Conservation (phyloP, 2,329 filamentous ascomycete species). For the Ophiosphaerella herpotricha region DNA sequence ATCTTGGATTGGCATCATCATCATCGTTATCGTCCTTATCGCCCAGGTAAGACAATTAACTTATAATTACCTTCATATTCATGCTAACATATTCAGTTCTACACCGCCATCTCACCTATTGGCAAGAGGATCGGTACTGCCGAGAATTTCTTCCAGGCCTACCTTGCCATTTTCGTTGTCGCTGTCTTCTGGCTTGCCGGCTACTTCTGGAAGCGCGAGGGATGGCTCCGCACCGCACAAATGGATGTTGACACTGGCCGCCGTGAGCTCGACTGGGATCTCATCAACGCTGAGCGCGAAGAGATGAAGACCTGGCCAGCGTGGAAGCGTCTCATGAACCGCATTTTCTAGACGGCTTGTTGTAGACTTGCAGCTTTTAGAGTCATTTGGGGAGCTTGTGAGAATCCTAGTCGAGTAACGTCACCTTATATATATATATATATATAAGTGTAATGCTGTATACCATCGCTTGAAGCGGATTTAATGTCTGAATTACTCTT, state of each 20-base stretch:
- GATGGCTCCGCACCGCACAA: conserved; percentile 62
- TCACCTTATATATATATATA: too few relatives aligned
- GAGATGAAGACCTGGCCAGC: conserved; percentile 57
- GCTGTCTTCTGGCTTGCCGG: conserved; percentile 52
- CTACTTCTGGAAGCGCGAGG: conserved; percentile 67
- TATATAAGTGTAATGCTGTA: too few relatives aligned
- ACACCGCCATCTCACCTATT: conserved; percentile 44
- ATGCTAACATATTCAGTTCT: conserved; percentile 42
- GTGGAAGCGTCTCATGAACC: conserved; percentile 48
- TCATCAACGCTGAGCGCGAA: conserved; percentile 61
- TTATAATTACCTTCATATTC: not conserved
- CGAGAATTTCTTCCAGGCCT: conserved; percentile 52
- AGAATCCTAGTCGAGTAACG: too few relatives aligned
- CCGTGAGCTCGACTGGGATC: conserved; percentile 68
- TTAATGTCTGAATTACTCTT: too few relatives aligned
- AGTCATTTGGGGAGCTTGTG: too few relatives aligned
- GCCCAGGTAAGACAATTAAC: conserved; percentile 40
- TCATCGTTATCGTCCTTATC: conserved; percentile 46
- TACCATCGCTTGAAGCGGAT: too few relatives aligned
- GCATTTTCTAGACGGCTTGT: conserved; percentile 31
- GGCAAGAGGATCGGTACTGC: conserved; percentile 39
- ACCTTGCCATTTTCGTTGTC: conserved; percentile 54
- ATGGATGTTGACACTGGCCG: conserved; percentile 72
- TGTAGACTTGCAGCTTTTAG: too few relatives aligned
- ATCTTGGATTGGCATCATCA: conserved; percentile 46